Percentiles rank a stretch among this genome's conserved stretches.
These are phyloP conservation scores for Tuctoria greenei DNA, from an alignment of 176 grass and related monocot species.

Conservation along the genomic window DNA sequence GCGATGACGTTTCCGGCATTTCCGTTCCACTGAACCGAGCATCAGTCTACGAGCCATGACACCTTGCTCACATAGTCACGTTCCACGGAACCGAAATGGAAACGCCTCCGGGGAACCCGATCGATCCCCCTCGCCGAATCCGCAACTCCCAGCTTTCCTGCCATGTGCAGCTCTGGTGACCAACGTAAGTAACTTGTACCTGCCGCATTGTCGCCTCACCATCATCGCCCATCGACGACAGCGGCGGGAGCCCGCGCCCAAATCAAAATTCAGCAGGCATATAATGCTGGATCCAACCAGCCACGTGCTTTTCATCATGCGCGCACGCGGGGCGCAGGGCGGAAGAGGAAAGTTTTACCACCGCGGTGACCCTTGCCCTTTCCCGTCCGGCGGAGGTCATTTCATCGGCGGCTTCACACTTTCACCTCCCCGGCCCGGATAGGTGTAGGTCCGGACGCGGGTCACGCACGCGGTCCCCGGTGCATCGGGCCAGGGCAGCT, in stretches of 20 bases:
- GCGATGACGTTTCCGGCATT: not conserved
- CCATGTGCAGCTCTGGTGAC: not conserved
- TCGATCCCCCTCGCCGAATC: constrained; percentile 20
- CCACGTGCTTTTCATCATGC: not conserved
- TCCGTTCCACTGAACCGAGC: not conserved
- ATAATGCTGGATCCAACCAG: constrained; percentile 5
- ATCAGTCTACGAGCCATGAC: not conserved
- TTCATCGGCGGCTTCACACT: not conserved
- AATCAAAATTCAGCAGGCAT: not conserved
- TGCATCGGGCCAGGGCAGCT: constrained; percentile 19
- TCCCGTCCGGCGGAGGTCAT: not conserved
- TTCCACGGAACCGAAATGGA: not conserved
- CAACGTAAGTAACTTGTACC: not conserved
- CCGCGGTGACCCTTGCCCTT: not conserved
- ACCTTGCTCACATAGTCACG: not conserved
- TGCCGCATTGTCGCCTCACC: constrained; percentile 26
- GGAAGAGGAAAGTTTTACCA: not conserved
- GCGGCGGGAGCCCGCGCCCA: not conserved
- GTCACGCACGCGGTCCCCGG: constrained; percentile 9
- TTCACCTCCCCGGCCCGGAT: not conserved
- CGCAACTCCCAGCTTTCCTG: not conserved
- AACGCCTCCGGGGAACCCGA: not conserved
- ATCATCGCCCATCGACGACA: not conserved
- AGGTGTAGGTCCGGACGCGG: no score
- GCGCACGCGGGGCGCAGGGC: no score